Conservation (phyloP, 768 basidiomycete genomes). For the Daedaleopsis sinensis region DNA sequence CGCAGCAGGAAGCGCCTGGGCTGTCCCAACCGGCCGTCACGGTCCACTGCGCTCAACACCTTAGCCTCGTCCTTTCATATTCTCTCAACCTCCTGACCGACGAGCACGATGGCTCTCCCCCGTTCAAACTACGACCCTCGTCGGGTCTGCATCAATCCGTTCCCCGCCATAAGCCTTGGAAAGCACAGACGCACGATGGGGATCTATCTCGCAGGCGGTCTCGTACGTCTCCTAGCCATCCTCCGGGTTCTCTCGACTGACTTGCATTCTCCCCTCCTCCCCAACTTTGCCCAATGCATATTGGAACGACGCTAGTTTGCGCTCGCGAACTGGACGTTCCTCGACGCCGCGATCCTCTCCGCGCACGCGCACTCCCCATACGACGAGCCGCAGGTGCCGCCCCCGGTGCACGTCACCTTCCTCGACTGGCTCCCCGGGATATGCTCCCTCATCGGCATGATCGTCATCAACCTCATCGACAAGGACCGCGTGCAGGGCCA, state of each 20-base stretch:
- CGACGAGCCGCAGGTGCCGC: slow-evolving; percentile 66
- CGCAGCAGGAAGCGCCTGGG: too few relatives aligned
- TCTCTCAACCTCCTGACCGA: background rate
- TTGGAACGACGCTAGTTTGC: slow-evolving; percentile 67
- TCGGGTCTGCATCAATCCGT: slow-evolving; percentile 84
- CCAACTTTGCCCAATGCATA: background rate
- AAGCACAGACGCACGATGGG: slow-evolving; percentile 82
- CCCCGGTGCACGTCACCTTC: slow-evolving; percentile 84
- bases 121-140: slow-evolving; percentile 83
- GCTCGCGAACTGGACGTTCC: slow-evolving; percentile 91
- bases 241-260: background rate
- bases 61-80: background rate
- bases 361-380: slow-evolving; percentile 81
- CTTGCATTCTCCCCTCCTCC: slow-evolving; percentile 1
- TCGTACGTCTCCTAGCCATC: slow-evolving; percentile 59
- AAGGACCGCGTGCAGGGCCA: slow-evolving; percentile 86
- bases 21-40: too few relatives aligned
- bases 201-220: slow-evolving; percentile 88
- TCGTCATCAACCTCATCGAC: slow-evolving; percentile 93
- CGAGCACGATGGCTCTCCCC: slow-evolving; percentile 58
- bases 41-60: too few relatives aligned
- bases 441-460: slow-evolving; percentile 88
- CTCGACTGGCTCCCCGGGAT: slow-evolving; percentile 98
- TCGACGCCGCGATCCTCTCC: slow-evolving; percentile 91
- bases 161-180: slow-evolving; percentile 75